A percentile compares a stretch with the other conserved stretches of the same genome.
phyloP scores from a whole-genome alignment of 1,284 basidiomycete species.

The Phlebopus sp. region DNA sequence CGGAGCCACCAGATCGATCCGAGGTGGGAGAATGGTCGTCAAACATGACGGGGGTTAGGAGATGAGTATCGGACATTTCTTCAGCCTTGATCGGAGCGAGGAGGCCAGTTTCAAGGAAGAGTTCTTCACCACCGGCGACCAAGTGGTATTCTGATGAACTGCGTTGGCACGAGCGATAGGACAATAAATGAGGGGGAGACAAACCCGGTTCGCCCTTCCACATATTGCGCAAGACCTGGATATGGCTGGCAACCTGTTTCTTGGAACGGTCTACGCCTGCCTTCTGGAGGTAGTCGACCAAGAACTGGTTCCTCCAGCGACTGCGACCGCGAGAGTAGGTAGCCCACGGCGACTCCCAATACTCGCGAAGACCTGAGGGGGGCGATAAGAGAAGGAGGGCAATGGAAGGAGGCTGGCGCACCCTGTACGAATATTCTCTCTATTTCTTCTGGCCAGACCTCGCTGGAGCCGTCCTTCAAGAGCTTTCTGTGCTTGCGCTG shows the following conservation, averaged over 20 bases:
- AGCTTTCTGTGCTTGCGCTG: conserved; percentile 80
- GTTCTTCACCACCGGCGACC: conserved; percentile 72
- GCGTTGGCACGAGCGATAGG: conserved; percentile 24
- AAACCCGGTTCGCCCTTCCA: conserved; percentile 76
- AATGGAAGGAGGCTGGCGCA: conserved; percentile 28
- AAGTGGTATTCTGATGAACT: conserved; percentile 51
- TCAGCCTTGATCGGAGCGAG: conserved; percentile 47
- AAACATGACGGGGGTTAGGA: conserved; percentile 35
- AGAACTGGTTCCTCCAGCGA: conserved; percentile 77
- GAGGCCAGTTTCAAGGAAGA: conserved; percentile 51
- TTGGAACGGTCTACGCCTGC: conserved; percentile 67
- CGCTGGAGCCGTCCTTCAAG: conserved; percentile 74
- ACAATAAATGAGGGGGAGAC: conserved; percentile 17
- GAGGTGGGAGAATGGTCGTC: conserved; percentile 34
- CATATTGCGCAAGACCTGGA: conserved; percentile 80
- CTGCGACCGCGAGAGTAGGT: conserved; percentile 73
- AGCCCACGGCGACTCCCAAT: conserved; percentile 77
- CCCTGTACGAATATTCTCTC: conserved; percentile 77
- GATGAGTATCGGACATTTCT: conserved; percentile 39
- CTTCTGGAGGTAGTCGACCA: conserved; percentile 72
- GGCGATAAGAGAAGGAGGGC: conserved; percentile 8
- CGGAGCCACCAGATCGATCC: conserved; percentile 30
- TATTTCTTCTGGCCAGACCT: conserved; percentile 76
- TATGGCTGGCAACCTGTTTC: conserved; percentile 82
- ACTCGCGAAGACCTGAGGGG: conserved; percentile 60